phyloP scores from a whole-genome alignment of 306 rosid genomes.

The Crataegus laevigata region DNA sequence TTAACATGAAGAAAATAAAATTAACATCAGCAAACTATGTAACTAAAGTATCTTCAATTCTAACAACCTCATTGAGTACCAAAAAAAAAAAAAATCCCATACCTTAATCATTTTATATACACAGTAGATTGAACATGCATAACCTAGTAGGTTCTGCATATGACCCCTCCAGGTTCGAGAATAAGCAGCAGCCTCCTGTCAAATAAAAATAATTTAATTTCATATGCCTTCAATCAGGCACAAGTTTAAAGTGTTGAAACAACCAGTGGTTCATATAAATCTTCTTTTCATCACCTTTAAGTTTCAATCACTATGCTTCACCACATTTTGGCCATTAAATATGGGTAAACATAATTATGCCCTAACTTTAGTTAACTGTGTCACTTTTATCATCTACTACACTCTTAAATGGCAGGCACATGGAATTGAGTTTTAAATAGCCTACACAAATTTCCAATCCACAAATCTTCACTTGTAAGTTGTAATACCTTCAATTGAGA shows the following conservation, averaged over 20 bases:
- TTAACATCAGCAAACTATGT: background rate
- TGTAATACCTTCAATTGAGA: background rate
- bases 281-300: background rate
- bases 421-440: background rate
- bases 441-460: background rate
- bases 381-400: background rate
- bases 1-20: background rate
- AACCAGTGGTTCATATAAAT: background rate
- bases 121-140: slow-evolving; percentile 94
- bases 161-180: slow-evolving; percentile 99
- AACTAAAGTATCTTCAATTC: background rate
- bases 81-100: background rate
- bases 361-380: background rate
- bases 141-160: slow-evolving; percentile 94
- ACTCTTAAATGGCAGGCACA: background rate
- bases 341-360: background rate
- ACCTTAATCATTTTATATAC: slow-evolving; percentile 99
- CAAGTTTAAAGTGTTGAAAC: too few species aligned
- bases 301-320: background rate
- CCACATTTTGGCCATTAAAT: slow-evolving; percentile 1
- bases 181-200: slow-evolving; percentile 97
- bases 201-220: slow-evolving; percentile 18
- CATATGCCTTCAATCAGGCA: background rate
- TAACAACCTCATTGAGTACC: background rate
- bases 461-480: background rate